Percentiles rank a stretch among this genome's conserved stretches.
These are phyloP conservation scores for Orychophragmus violaceus DNA, from an alignment of 345 rosid species.

Conservation along the genomic window DNA sequence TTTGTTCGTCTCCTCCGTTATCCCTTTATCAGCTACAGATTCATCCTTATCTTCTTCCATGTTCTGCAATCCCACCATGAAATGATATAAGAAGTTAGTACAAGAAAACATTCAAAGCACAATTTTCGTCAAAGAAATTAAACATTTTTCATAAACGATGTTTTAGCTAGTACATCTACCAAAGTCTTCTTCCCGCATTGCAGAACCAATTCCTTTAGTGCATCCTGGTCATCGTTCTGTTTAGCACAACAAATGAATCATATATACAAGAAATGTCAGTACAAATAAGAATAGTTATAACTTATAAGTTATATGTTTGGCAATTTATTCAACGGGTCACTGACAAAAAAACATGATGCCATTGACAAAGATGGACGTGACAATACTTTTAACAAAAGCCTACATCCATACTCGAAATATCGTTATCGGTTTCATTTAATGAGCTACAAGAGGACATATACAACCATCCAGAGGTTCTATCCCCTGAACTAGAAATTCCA, in stretches of 20 bases:
- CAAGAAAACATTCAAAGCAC: not conserved
- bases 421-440: not conserved
- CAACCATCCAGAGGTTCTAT: not conserved
- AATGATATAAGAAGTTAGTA: not conserved
- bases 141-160: not conserved
- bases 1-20: constrained; percentile 23
- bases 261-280: not conserved
- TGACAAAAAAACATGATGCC: not conserved
- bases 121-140: not conserved
- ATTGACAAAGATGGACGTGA: not conserved
- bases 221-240: constrained; percentile 66
- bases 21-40: constrained; percentile 5
- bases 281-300: not conserved
- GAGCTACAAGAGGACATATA: not conserved
- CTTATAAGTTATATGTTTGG: not conserved
- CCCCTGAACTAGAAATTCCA: not conserved
- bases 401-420: not conserved
- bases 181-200: constrained; percentile 26
- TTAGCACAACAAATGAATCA: not conserved
- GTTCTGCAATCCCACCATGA: constrained; percentile 18
- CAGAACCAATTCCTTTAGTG: constrained; percentile 46
- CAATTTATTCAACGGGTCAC: not conserved
- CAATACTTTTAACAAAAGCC: not conserved
- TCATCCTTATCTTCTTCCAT: constrained; percentile 22
- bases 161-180: constrained; percentile 29